Evolutionary conservation across 345 rosid species (phyloP), one percentile per base, ranked within the genome.

Genomic region (Microthlaspi erraticum): DNA sequence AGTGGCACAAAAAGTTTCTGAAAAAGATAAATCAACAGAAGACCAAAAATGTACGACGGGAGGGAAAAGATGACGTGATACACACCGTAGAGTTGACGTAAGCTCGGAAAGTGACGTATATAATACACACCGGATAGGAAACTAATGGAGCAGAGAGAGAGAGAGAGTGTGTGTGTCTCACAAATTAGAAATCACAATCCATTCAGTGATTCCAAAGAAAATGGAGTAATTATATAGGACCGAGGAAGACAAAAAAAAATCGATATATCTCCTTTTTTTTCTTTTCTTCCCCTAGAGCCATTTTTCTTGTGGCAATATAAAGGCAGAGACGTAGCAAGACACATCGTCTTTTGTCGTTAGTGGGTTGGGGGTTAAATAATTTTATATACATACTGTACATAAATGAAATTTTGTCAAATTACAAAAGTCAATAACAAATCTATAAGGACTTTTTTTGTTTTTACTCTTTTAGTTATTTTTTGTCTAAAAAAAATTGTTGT

Each of bases 101-200:
- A 60, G 50, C 71, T 34, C 69, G 78, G 66, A 61, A 46, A 34
- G 29, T 70, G 81, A 70, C 31, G 78, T 31, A 23, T 23, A 23
- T 23, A 61, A 49, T 46, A 16, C 36, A 8, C 64, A 64, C 18
- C 53, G 68, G 60, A 67, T 64, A 41, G 65, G 41, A 68, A 82
- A 76, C 79, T 66, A 78, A 68, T 67, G 67, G 45, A 34, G 7
- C n/a, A 31, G 19, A 42, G 11, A 37, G 13, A 70, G 42, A 41
- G 26, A 37, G 26, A 29, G 59, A 50, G 34, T 41, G 37, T 60
- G 65, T n/a, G 26, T 23, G 26, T 2, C 26, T 72, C 64, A 49
- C 5, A 3, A 17, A 50, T 67, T 54, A 78, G 31, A 45, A 72
- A 69, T 71, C 56, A 62, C 49, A 70, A 57, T 73, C 88, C 88